Evolutionary conservation across 139 green algal genomes (phyloP).

Genomic region (Micromonas commoda): DNA sequence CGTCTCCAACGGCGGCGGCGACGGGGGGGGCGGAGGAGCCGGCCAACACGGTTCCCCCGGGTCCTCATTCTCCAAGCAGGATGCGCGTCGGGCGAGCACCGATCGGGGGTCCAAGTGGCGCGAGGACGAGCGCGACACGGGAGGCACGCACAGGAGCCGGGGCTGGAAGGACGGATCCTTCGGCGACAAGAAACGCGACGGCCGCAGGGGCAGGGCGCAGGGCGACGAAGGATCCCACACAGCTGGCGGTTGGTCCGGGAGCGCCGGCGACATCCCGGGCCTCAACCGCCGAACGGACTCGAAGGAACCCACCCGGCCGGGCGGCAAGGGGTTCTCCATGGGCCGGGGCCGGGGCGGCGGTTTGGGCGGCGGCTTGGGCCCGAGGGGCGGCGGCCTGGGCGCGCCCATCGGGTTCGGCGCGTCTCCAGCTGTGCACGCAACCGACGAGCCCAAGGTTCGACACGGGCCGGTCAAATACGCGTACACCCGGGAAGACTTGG

Average conservation of each 20-base stretch:
- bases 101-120: background rate
- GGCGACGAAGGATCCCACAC: too few relatives aligned
- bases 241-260: too few relatives aligned
- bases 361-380: background rate
- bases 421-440: background rate
- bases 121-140: background rate
- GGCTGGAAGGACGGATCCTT: background rate
- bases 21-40: background rate
- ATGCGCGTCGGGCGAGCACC: too few relatives aligned
- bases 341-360: background rate
- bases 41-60: too few relatives aligned
- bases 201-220: too few relatives aligned
- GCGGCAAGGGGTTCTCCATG: constrained; percentile 9
- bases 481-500: background rate
- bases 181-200: background rate
- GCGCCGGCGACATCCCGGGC: too few relatives aligned
- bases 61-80: too few relatives aligned
- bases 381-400: background rate
- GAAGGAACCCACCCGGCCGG: background rate
- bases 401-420: background rate
- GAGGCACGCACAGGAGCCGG: background rate
- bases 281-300: background rate
- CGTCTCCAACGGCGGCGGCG: background rate
- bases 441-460: background rate
- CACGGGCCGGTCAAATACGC: background rate